These are phyloP conservation scores for Botrytis fragariae DNA, from an alignment of 2,329 filamentous ascomycete genomes.

Conservation along the genomic window DNA sequence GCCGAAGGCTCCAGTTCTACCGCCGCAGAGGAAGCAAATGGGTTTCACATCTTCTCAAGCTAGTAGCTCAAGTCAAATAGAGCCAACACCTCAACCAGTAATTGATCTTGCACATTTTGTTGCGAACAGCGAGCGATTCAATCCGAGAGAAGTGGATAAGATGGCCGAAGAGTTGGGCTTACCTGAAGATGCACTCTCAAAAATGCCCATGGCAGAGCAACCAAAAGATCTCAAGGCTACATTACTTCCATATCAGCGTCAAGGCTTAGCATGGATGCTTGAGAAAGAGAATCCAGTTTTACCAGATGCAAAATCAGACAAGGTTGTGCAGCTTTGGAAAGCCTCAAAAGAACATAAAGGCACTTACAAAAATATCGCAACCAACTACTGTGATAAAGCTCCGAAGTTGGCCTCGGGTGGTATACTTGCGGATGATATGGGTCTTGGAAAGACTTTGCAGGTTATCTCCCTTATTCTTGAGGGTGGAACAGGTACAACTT, in stretches of 20 bases:
- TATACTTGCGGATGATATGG: slow-evolving; percentile 91
- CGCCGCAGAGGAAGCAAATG: slow-evolving; percentile 41
- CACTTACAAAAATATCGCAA: slow-evolving; percentile 66
- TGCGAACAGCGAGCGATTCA: slow-evolving; percentile 62
- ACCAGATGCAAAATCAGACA: slow-evolving; percentile 55
- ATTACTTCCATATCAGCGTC: slow-evolving; percentile 76
- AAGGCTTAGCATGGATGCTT: slow-evolving; percentile 77
- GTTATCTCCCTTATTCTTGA: slow-evolving; percentile 73
- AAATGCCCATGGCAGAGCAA: slow-evolving; percentile 70
- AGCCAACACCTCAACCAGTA: slow-evolving; percentile 25
- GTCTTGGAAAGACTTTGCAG: slow-evolving; percentile 86
- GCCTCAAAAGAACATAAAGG: slow-evolving; percentile 42
- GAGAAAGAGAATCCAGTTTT: slow-evolving; percentile 69
- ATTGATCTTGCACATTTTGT: slow-evolving; percentile 54
- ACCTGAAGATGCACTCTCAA: slow-evolving; percentile 62
- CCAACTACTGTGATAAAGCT: slow-evolving; percentile 59
- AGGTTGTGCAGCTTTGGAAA: slow-evolving; percentile 78
- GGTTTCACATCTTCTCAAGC: slow-evolving; percentile 31
- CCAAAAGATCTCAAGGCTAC: slow-evolving; percentile 63
- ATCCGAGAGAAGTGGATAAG: slow-evolving; percentile 64
- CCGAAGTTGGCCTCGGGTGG: slow-evolving; percentile 74
- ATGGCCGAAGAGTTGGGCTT: slow-evolving; percentile 57
- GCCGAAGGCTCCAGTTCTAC: slow-evolving; percentile 54
- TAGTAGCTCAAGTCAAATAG: slow-evolving; percentile 22
- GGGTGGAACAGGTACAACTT: slow-evolving; percentile 57